Percentiles rank a stretch among this genome's conserved stretches.
Conservation (phyloP, 2,329 filamentous ascomycete genomes). For the Fusarium irregulare region DNA sequence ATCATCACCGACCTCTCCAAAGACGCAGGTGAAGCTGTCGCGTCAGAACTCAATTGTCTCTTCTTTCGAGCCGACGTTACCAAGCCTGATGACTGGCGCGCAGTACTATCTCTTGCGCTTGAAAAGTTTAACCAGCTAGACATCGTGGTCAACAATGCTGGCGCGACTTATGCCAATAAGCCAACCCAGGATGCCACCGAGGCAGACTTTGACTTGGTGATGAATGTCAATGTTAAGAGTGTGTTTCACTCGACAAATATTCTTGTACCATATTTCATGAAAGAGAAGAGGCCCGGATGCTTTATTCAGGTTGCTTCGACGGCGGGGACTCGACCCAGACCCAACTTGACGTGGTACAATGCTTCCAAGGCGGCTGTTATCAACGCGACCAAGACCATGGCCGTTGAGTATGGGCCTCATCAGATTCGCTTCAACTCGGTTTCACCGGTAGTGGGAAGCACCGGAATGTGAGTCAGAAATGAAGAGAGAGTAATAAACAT, state of each 20-base stretch:
- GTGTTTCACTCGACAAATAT: conserved; percentile 71
- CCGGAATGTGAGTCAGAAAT: conserved; percentile 18
- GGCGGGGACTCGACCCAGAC: conserved; percentile 67
- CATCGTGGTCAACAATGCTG: conserved; percentile 71
- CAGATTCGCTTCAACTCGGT: conserved; percentile 80
- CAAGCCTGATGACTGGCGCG: conserved; percentile 64
- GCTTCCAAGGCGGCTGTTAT: conserved; percentile 75
- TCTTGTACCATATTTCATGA: conserved; percentile 70
- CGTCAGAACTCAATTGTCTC: conserved; percentile 56
- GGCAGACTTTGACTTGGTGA: conserved; percentile 73
- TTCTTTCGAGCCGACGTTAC: conserved; percentile 48
- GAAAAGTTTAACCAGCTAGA: conserved; percentile 64
- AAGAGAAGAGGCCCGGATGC: conserved; percentile 65
- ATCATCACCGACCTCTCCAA: conserved; percentile 71
- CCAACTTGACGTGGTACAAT: conserved; percentile 76
- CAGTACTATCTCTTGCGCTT: conserved; percentile 58
- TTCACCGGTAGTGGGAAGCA: conserved; percentile 72
- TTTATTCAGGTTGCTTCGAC: conserved; percentile 76
- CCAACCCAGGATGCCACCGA: conserved; percentile 73
- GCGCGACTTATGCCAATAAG: conserved; percentile 69
- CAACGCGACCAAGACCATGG: conserved; percentile 69
- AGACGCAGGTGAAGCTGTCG: conserved; percentile 61
- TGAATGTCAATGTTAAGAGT: conserved; percentile 76
- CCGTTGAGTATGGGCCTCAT: conserved; percentile 78
- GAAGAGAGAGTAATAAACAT: no score